Percentiles rank a stretch among this genome's conserved stretches.
Conservation (phyloP, 345 rosid species). For the Euphorbia tirucalli region DNA sequence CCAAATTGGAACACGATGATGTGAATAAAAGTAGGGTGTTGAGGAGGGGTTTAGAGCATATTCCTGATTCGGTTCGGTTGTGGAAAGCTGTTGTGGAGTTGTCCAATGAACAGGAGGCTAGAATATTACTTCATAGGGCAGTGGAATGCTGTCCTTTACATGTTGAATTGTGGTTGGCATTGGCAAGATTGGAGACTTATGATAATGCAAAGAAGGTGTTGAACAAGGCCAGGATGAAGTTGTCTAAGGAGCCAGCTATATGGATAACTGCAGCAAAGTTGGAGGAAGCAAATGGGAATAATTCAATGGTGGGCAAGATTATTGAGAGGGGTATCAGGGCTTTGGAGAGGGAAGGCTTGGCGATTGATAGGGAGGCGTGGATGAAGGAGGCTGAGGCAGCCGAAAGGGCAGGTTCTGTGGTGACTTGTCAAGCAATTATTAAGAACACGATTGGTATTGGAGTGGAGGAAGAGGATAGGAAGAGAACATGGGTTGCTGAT, state of each 20-base stretch:
- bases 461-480: conserved; percentile 95
- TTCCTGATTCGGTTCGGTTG: conserved; percentile 83
- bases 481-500: conserved; percentile 98
- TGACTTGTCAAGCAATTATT: conserved; percentile 81
- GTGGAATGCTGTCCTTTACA: conserved; percentile 94
- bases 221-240: conserved; percentile 65
- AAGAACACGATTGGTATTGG: conserved; percentile 76
- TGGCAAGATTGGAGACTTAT: conserved; percentile 82
- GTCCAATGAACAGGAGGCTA: conserved; percentile 72
- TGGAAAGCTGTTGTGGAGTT: conserved; percentile 92
- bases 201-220: conserved; percentile 72
- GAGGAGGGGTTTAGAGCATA: conserved; percentile 79
- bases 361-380: conserved; percentile 85
- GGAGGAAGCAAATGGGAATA: conserved; percentile 91
- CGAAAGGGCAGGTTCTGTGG: conserved; percentile 78
- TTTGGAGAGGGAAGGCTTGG: conserved; percentile 81
- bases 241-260: conserved; percentile 83
- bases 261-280: conserved; percentile 96
- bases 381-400: conserved; percentile 94
- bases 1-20: conserved; percentile 76
- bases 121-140: conserved; percentile 76
- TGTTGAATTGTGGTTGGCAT: conserved; percentile 83
- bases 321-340: conserved; percentile 90
- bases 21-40: conserved; percentile 72
- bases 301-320: conserved; percentile 70